These are phyloP conservation scores for Orbilia ellipsospora DNA, from an alignment of 2,329 filamentous ascomycete genomes.

Conservation along the genomic window DNA sequence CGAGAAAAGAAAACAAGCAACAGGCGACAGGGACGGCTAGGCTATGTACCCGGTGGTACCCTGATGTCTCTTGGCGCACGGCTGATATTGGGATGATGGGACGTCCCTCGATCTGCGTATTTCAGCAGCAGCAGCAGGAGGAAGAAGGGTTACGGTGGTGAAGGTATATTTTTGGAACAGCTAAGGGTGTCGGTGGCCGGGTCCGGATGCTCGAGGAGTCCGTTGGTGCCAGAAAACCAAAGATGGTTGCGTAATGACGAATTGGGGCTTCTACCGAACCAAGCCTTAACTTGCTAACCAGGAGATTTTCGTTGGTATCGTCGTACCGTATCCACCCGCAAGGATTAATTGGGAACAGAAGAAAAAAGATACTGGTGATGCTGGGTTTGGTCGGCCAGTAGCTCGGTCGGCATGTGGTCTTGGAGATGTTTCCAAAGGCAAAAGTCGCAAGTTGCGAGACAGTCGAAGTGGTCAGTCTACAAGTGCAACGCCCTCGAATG, in stretches of 20 bases:
- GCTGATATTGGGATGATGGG: background rate
- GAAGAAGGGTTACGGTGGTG: slow-evolving; percentile 3
- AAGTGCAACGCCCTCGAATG: background rate
- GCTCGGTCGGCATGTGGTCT: slow-evolving; percentile 26
- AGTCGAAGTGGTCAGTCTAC: too few species aligned
- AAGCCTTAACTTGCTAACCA: background rate
- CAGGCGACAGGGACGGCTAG: background rate
- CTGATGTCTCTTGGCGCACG: background rate
- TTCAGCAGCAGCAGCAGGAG: slow-evolving; percentile 36
- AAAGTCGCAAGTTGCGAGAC: too few species aligned
- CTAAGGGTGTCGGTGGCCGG: slow-evolving; percentile 41
- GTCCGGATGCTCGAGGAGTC: slow-evolving; percentile 41
- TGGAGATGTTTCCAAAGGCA: background rate
- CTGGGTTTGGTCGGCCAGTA: background rate
- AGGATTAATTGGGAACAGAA: slow-evolving; percentile 12
- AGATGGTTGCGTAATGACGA: slow-evolving; percentile 16
- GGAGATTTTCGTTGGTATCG: slow-evolving; percentile 22
- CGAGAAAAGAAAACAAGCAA: slow-evolving; percentile 9
- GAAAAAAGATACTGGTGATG: slow-evolving; percentile 1
- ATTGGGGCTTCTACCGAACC: slow-evolving; percentile 10
- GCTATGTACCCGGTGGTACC: background rate
- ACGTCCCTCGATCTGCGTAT: slow-evolving; percentile 49
- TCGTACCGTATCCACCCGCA: slow-evolving; percentile 24
- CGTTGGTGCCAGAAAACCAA: slow-evolving; percentile 16
- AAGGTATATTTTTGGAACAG: slow-evolving; percentile 49